A percentile compares a stretch with the other conserved stretches of the same genome.
Conservation (phyloP, 176 grass and related monocot species). For the Eleusine coracana region DNA sequence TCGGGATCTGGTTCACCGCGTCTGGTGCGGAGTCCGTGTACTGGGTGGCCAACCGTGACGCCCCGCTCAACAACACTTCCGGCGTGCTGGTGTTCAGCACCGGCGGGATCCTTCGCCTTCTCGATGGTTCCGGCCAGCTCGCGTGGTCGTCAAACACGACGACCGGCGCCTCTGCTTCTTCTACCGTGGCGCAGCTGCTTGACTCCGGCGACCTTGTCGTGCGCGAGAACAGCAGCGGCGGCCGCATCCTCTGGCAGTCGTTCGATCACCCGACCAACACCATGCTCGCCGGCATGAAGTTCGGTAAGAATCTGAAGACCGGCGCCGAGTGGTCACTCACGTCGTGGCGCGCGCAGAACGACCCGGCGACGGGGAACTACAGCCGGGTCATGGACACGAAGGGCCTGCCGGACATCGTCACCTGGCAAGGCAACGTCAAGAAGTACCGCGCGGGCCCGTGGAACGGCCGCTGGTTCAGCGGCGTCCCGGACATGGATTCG, state of each 20-base stretch:
- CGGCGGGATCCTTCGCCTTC: background rate
- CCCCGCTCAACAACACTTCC: slow-evolving; percentile 32
- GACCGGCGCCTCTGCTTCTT: background rate
- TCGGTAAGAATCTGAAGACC: slow-evolving; percentile 41
- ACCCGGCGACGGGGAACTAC: slow-evolving; percentile 56
- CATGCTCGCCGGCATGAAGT: slow-evolving; percentile 52
- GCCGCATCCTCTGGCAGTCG: slow-evolving; percentile 46
- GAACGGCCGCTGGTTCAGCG: slow-evolving; percentile 39
- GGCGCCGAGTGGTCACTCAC: slow-evolving; percentile 47
- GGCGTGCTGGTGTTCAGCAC: slow-evolving; percentile 6
- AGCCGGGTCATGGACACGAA: slow-evolving; percentile 16
- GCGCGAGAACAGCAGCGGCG: background rate
- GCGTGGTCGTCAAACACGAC: slow-evolving; percentile 39
- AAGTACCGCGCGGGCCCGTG: slow-evolving; percentile 41
- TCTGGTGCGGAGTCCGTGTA: slow-evolving; percentile 7
- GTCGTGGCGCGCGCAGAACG: slow-evolving; percentile 25
- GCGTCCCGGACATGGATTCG: too few species aligned
- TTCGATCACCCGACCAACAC: slow-evolving; percentile 66
- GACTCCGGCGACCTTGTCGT: slow-evolving; percentile 51
- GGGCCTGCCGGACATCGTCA: slow-evolving; percentile 49
- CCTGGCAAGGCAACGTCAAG: slow-evolving; percentile 15
- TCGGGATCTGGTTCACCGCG: slow-evolving; percentile 48
- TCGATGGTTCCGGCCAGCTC: background rate
- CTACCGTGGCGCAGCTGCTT: background rate
- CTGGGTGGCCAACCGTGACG: slow-evolving; percentile 67